These are phyloP conservation scores for Venturia oleaginea DNA, from an alignment of 2,329 filamentous ascomycete species.

Conservation along the genomic window DNA sequence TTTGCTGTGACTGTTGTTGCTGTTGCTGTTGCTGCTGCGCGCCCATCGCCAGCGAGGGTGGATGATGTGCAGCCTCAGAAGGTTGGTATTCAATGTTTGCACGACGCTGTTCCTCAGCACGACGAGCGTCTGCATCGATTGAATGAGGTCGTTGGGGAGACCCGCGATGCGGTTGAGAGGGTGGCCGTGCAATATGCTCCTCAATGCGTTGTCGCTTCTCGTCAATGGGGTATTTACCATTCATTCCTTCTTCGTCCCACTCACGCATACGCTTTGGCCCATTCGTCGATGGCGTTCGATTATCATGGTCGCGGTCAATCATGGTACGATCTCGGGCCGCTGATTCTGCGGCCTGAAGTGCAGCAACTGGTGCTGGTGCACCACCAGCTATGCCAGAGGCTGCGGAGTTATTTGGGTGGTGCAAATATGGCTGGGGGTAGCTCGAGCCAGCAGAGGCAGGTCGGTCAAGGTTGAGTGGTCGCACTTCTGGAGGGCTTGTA, in stretches of 20 bases:
- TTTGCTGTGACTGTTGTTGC: slow-evolving; percentile 23
- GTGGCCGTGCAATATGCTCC: slow-evolving; percentile 60
- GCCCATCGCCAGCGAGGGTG: slow-evolving; percentile 50
- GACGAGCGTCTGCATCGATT: slow-evolving; percentile 53
- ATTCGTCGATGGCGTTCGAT: slow-evolving; percentile 57
- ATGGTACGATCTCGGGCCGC: slow-evolving; percentile 37
- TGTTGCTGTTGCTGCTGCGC: slow-evolving; percentile 33
- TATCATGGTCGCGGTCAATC: slow-evolving; percentile 50
- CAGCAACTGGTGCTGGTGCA: slow-evolving; percentile 56
- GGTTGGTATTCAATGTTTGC: slow-evolving; percentile 77
- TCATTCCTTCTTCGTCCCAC: slow-evolving; percentile 67
- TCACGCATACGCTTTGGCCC: slow-evolving; percentile 79
- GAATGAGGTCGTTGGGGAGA: slow-evolving; percentile 44
- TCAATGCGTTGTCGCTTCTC: slow-evolving; percentile 81
- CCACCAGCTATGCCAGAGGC: slow-evolving; percentile 57
- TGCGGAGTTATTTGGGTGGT: slow-evolving; percentile 56
- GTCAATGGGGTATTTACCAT: slow-evolving; percentile 73
- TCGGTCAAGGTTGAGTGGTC: slow-evolving; percentile 65
- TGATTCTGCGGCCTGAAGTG: slow-evolving; percentile 58
- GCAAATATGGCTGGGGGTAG: slow-evolving; percentile 71
- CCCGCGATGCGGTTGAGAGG: neutral
- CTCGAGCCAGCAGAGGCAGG: slow-evolving; percentile 86
- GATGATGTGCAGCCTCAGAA: slow-evolving; percentile 85
- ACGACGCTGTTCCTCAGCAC: slow-evolving; percentile 56
- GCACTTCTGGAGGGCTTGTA: slow-evolving; percentile 76